These are phyloP conservation scores for Mortierella alpina DNA, from an alignment of 192 early-diverging fungal genomes.

Conservation along the genomic window DNA sequence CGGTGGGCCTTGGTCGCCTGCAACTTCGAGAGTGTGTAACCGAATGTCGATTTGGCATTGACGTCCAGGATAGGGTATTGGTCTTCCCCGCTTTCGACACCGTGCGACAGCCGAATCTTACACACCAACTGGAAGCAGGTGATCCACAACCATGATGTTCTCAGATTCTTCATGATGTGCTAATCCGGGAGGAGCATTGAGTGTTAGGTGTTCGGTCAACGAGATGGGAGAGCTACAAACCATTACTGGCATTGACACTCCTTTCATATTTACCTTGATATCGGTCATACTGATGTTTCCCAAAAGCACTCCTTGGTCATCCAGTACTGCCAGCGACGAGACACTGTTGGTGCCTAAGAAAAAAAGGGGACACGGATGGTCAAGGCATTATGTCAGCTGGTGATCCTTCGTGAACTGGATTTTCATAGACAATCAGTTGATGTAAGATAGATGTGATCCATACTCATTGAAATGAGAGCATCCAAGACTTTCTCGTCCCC, in stretches of 20 bases:
- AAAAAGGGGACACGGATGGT: background rate
- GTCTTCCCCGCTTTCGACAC: conserved; percentile 59
- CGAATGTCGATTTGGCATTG: conserved; percentile 73
- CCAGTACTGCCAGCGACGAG: conserved; percentile 72
- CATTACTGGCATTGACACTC: background rate
- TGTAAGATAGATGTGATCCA: background rate
- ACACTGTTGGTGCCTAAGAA: conserved; percentile 63
- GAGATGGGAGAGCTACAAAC: background rate
- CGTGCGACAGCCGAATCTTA: conserved; percentile 42
- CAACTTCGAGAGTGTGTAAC: conserved; percentile 79
- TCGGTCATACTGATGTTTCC: conserved; percentile 79
- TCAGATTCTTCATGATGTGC: conserved; percentile 53
- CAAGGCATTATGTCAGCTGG: conserved; percentile 47
- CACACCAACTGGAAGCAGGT: conserved; percentile 48
- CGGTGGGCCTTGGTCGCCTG: conserved; percentile 85
- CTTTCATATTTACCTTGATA: conserved; percentile 60
- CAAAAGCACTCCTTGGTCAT: conserved; percentile 62
- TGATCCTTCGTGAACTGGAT: conserved; percentile 34
- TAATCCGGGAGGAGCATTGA: conserved; percentile 3
- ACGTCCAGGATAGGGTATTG: conserved; percentile 83
- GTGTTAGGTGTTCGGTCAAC: background rate
- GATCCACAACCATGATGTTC: conserved; percentile 49
- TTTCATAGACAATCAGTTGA: too few species aligned
- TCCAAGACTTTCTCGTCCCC: conserved; percentile 45
- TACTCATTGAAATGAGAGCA: conserved; percentile 49